Evolutionary conservation across 1,284 basidiomycete genomes (phyloP), one percentile per base, ranked within the genome.

Genomic region (Schizopora paradoxa): DNA sequence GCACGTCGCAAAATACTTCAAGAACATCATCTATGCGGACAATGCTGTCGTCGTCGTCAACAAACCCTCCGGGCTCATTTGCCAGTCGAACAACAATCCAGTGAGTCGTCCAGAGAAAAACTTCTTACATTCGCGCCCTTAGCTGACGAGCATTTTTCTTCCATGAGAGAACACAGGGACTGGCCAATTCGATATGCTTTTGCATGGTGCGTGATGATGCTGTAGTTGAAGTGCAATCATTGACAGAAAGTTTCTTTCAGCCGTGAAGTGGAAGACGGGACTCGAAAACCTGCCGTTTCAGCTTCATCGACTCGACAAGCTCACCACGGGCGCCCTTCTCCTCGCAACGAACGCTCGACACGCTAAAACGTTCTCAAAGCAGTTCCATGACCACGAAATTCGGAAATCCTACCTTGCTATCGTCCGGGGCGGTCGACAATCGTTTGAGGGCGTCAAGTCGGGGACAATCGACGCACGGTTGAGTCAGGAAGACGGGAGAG

Each of bases 231-330:
- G n/a, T n/a, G n/a, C n/a, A n/a, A n/a, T n/a, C n/a, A n/a, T n/a
- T n/a, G 26, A 37, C 19, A 21, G 14, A 19, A 13, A 27, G 19
- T 7, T 41, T 39, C 23, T n/a, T n/a, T 4, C 27, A 81, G 78
- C 65, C 39, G 49, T 77, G 27, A 65, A 63, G 35, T 40, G 53
- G 13, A 49, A 57, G 26, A 62, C 74, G 27, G 51, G 54, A 4
- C 57, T 79, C 25, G 48, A 59, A 11, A 54, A 54, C 16, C 51
- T 58, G 7, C 78, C 74, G 6, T 67, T 66, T 45, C 66, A 76
- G 3, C 72, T 84, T 11, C 84, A 86, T 57, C 72, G 84, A 6
- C 68, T 86, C 6, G 84, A 86, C 66, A 83, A 81, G 67, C 82
- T 78, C 5, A 86, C 84, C 0, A 86, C 83, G 0, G 84, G 84